Conservation (phyloP, 495 filamentous ascomycete species). For the Aspergillus baeticus region DNA sequence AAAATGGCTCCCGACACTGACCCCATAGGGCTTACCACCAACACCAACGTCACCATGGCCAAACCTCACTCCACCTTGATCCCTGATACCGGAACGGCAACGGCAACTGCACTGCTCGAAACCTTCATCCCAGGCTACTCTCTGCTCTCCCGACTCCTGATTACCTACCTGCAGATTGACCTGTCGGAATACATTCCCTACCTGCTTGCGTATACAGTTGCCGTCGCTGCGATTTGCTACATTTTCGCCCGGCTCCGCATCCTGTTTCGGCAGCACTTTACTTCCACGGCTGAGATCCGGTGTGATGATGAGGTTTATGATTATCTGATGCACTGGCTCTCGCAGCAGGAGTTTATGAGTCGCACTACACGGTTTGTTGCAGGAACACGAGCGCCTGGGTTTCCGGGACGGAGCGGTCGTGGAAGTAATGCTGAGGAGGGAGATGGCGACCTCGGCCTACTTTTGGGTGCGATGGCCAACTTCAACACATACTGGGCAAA, state of each 20-base stretch:
- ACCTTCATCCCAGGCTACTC: conserved; percentile 73
- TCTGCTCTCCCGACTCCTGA: conserved; percentile 56
- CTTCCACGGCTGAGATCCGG: conserved; percentile 61
- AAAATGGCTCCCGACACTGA: background rate
- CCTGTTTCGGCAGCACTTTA: conserved; percentile 28
- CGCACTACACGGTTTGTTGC: conserved; percentile 59
- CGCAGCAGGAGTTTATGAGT: conserved; percentile 57
- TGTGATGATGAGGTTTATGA: conserved; percentile 68
- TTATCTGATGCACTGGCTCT: conserved; percentile 69
- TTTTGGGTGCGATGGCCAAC: conserved; percentile 14
- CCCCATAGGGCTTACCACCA: conserved; percentile 8
- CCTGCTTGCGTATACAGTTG: conserved; percentile 47
- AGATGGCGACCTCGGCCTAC: conserved; percentile 36
- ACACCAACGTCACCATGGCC: conserved; percentile 20
- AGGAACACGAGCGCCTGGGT: conserved; percentile 54
- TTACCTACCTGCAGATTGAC: conserved; percentile 66
- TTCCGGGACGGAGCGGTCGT: conserved; percentile 44
- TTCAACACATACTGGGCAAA: conserved; percentile 51
- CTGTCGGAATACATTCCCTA: conserved; percentile 68
- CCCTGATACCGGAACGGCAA: conserved; percentile 31
- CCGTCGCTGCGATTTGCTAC: conserved; percentile 53
- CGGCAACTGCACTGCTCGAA: conserved; percentile 56
- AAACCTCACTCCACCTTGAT: conserved; percentile 12
- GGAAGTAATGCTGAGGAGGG: conserved; percentile 37
- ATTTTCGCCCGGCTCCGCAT: conserved; percentile 41